Evolutionary conservation across 129 eudicot species (phyloP).

Genomic region (Lactuca sativa): DNA sequence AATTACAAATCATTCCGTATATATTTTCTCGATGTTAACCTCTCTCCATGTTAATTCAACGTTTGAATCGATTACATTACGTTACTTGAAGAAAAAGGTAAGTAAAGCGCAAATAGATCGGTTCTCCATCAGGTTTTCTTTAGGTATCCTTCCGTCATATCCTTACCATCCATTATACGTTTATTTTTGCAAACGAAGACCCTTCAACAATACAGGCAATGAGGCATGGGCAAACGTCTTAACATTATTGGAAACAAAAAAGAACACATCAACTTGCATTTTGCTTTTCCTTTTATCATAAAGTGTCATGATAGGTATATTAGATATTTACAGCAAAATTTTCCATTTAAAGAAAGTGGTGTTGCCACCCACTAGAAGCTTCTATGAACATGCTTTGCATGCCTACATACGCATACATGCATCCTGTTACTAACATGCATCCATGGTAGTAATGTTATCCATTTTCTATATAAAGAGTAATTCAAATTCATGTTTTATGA

Average conservation of each 20-base stretch:
- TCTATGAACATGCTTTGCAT: neutral
- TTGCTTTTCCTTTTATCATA: constrained; percentile 5
- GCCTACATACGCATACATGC: neutral
- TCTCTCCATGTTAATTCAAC: neutral
- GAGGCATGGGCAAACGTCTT: neutral
- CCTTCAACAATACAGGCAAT: neutral
- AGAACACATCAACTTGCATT: neutral
- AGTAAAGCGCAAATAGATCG: neutral
- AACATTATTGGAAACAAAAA: neutral
- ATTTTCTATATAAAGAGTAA: no score
- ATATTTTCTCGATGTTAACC: neutral
- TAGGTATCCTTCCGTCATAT: constrained; percentile 7
- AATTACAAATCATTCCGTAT: neutral
- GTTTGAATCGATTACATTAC: neutral
- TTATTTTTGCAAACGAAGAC: neutral
- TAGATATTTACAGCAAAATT: constrained; percentile 23
- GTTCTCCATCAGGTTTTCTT: neutral
- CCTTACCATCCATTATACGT: constrained; percentile 2
- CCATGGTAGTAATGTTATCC: neutral
- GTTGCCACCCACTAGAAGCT: constrained; percentile 25
- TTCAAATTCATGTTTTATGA: no score
- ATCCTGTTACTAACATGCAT: no score
- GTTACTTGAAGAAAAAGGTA: neutral
- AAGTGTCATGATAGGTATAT: constrained; percentile 7
- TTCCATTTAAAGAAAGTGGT: constrained; percentile 30